Percentiles rank a stretch among this genome's conserved stretches.
phyloP scores from a whole-genome alignment of 208 protist genomes.

The Leishmania tarentolae region DNA sequence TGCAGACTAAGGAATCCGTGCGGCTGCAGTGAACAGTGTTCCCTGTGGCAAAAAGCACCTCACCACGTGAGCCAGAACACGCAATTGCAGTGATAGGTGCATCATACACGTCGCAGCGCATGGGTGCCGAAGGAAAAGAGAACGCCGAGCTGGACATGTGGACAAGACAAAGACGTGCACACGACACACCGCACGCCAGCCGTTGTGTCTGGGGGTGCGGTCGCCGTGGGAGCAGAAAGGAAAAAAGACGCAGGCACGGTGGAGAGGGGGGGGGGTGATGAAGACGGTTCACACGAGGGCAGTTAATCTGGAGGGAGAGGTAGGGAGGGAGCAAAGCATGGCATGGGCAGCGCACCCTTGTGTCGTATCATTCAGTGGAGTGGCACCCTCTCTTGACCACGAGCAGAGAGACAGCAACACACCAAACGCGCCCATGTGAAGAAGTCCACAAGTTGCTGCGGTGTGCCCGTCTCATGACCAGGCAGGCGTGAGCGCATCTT shows the following conservation, averaged over 20 bases:
- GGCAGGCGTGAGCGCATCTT: neutral
- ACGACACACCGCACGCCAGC: neutral
- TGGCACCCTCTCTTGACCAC: neutral
- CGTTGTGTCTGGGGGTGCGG: neutral
- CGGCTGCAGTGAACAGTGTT: constrained; percentile 35
- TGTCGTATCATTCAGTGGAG: neutral
- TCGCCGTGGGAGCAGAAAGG: neutral
- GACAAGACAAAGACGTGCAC: neutral
- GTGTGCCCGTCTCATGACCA: neutral
- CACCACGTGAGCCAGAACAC: neutral
- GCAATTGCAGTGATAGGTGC: constrained; percentile 47
- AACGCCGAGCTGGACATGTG: neutral
- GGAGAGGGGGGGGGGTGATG: neutral
- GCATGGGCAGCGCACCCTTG: neutral
- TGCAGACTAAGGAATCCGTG: neutral
- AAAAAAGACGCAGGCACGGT: no score
- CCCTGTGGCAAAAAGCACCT: constrained; percentile 42
- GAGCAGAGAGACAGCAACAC: neutral
- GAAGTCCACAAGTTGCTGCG: neutral
- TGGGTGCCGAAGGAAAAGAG: neutral
- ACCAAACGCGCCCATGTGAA: neutral
- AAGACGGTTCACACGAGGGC: neutral
- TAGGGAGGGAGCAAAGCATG: neutral
- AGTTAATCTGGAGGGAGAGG: neutral
- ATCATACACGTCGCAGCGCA: constrained; percentile 14